Base-by-base conservation (phyloP, 2,329 filamentous ascomycete species). In the Talaromyces sp. region DNA sequence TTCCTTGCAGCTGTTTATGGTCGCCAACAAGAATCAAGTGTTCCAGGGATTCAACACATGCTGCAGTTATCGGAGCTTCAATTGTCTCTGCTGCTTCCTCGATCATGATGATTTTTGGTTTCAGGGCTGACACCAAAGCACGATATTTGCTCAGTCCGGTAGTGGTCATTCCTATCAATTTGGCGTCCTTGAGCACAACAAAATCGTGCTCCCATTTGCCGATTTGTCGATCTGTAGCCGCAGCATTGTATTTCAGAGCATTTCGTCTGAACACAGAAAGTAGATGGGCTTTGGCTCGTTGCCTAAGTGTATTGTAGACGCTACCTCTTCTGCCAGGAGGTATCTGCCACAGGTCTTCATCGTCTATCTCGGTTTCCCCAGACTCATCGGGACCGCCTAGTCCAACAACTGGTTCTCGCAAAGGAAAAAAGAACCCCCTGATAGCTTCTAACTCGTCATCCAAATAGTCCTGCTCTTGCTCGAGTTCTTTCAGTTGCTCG, bases 111-210 rank as follows among this genome's bases (percentile, higher is more conserved):
- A 91, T 82, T 27, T 82, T 86, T 0, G 92, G 91, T 31, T 85
- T 81, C 4, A 94, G 73, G 1, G 86, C 85, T 0, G 88, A 82
- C 25, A 96, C 80, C 1, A 94, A 80, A 0, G 84, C 86, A 3
- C 91, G 87, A 67, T 95, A 94, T 70, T 96, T 96, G 76, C 88
- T 89, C 8, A 96, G 74, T 0, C 92, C 91, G 0, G 92, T 96
- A 0, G 90, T 93, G 0, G 92, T 96, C 81, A 89, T 84, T 8
- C 88, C 88, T 61, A 90, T 83, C 29, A 90, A 74, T 64, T 82
- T 85, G 5, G 85, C 80, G 60, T 85, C 85, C 38, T 85, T 84
- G 3, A 94, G 78, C 27, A 91, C 81, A 25, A 84, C 77, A 8
- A 83, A 77, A 66, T 92, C 86, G 40, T 82, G 80, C 65, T 88